Base-by-base conservation (phyloP, 2,329 filamentous ascomycete species). In the Cephalotrichum gorgonifer region DNA sequence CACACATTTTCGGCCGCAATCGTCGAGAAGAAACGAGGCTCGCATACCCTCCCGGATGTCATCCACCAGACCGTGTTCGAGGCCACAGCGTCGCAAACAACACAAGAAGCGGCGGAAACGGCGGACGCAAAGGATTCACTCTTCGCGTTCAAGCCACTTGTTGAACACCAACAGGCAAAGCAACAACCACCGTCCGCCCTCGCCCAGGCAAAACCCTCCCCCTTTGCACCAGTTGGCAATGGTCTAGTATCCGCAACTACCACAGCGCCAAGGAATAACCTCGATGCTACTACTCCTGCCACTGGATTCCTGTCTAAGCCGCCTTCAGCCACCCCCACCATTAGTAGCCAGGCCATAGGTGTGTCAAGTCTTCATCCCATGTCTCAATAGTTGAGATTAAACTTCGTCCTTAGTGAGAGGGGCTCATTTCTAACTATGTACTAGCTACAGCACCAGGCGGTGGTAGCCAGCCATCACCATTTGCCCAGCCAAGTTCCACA, bases 11-110 rank as follows among this genome's bases (percentile, higher is more conserved):
- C 80, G 1, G 64, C 68, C 11, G 60, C 55, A 6, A 59, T 84
- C 15, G 80, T 85, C 7, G 81, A 84, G 60, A 66, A 66, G 44
- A 85, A 85, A 59, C 75, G 81, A 25, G 71, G 71, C 6, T 61
- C 63, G 11, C 68, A 67, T 43, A 62, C 74, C 11, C 64, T 84
- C 2, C 70, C 77, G 3, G 66, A 76, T 25, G 64, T 80, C 22
- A 78, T 84, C 27, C 75, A 78, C 54, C 63, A 65, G 30, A 81
- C 76, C 2, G 64, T 81, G 11, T 77, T 66, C 45, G 72, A 74
- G 53, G 64, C 69, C 28, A 42, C 55, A 12, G 30, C 49, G 14
- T 43, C 52, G 6, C 47, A 14, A 31, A 27, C n/a, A 33, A 17
- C 43, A 4, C 14, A 48, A 30, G n/a, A 25, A 6, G 17, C 51